These are phyloP conservation scores for Diaporthe nobilis DNA, from an alignment of 2,329 filamentous ascomycete genomes.

Conservation along the genomic window DNA sequence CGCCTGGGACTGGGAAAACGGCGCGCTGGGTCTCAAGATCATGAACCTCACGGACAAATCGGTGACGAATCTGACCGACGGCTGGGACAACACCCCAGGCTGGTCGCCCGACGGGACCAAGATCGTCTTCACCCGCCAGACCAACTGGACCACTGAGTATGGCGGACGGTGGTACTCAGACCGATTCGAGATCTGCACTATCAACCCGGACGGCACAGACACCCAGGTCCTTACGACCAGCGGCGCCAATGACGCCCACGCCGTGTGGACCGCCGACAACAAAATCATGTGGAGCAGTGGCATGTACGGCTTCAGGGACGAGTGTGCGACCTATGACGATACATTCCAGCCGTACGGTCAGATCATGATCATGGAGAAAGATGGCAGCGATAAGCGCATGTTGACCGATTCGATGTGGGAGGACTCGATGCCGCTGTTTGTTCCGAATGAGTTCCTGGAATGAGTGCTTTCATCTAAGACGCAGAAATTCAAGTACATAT, in stretches of 20 bases:
- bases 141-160: constrained; percentile 42
- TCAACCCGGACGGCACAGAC: constrained; percentile 56
- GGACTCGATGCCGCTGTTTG: constrained; percentile 49
- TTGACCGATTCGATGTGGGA: constrained; percentile 52
- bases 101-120: constrained; percentile 56
- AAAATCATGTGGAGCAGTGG: constrained; percentile 57
- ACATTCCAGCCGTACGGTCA: constrained; percentile 62
- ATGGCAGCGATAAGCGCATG: constrained; percentile 52
- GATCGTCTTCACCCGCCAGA: constrained; percentile 57
- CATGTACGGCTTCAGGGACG: constrained; percentile 60
- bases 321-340: constrained; percentile 56
- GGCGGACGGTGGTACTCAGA: constrained; percentile 39
- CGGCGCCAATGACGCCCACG: constrained; percentile 59
- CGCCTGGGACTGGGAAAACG: constrained; percentile 42
- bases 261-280: constrained; percentile 59
- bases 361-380: constrained; percentile 59
- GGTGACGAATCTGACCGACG: constrained; percentile 50
- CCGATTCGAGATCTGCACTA: constrained; percentile 58
- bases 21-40: constrained; percentile 51
- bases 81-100: constrained; percentile 56
- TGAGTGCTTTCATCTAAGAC: background rate
- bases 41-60: constrained; percentile 47
- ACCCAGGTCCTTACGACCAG: constrained; percentile 52
- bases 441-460: constrained; percentile 40
- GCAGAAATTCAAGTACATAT: background rate